Base-by-base conservation (phyloP, 2,329 filamentous ascomycete genomes). In the Chalaropsis thielavioides region DNA sequence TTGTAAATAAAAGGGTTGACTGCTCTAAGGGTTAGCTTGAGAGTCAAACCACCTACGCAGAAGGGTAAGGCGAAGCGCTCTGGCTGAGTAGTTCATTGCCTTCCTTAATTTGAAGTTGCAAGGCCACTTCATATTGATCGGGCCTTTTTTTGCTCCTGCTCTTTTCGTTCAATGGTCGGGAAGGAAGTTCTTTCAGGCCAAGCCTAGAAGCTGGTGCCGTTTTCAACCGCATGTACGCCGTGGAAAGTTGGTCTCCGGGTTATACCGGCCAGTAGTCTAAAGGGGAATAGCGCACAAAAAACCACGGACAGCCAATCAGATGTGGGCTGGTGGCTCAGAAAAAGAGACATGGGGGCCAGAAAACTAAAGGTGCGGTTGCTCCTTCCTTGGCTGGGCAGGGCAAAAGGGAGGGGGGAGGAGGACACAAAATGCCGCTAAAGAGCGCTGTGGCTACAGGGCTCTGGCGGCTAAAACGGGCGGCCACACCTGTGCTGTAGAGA, bases 341-440 rank as follows among this genome's bases (percentile, higher is more conserved):
- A 40, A 35, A 7, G 31, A 59, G 27, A 38, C 31, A 17, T 6
- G 27, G n/a, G 15, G 11, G 41, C 11, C 27, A 22, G 24, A 31
- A 62, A 44, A 15, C 5, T 40, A 19, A 31, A 44, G 46, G 61
- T 44, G 61, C 61, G 61, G 43, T 35, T 62, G 61, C 61, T 51
- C 61, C 61, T 62, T 62, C 61, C 61, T 62, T 62, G 61, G 61
- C 61, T 62, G 43, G 60, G 41, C 22, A 49, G 49, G 24, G 46
- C 5, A 44, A 43, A 5, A 43, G 40, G 27, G 40, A 22, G 27
- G 51, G 10, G 8, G n/a, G 38, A 58, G 5, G 41, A 51, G 49
- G 35, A 43, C 22, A 44, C 41, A n/a, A 44, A 24, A 44, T 15
- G 24, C 61, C 31, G 24, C 5, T 61, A 24, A 11, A n/a, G 40